Percentiles rank a stretch among this genome's conserved stretches.
Conservation (phyloP, 2,329 filamentous ascomycete genomes). For the Aspergillus sp. region DNA sequence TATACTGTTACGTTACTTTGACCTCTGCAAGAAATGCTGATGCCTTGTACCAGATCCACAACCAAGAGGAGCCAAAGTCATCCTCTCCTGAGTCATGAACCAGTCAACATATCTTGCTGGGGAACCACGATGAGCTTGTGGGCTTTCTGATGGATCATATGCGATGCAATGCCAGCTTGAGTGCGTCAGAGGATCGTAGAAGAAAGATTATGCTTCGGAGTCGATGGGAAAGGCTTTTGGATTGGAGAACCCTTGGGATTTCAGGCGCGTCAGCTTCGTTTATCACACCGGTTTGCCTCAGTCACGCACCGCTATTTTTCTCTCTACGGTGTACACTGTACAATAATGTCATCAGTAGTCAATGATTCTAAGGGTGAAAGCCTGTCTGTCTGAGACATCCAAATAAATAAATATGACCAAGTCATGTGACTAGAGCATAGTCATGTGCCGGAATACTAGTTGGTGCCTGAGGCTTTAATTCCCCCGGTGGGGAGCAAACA, state of each 20-base stretch:
- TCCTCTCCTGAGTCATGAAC: not conserved
- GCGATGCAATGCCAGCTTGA: not conserved
- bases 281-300: not conserved
- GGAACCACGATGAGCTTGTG: not conserved
- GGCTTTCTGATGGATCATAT: slow-evolving; percentile 1
- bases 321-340: not conserved
- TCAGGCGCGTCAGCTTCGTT: not conserved
- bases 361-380: too few species aligned
- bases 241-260: not conserved
- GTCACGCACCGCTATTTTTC: not conserved
- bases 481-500: slow-evolving; percentile 18
- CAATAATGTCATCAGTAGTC: too few species aligned
- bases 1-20: not conserved
- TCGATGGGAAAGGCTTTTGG: not conserved
- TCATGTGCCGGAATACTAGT: not conserved
- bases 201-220: not conserved
- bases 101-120: not conserved
- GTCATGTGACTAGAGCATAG: not conserved
- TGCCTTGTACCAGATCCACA: slow-evolving; percentile 10
- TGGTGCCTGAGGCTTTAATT: slow-evolving; percentile 16
- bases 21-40: slow-evolving; percentile 10
- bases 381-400: too few species aligned
- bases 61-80: slow-evolving; percentile 2
- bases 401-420: not conserved
- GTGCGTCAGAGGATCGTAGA: not conserved